Evolutionary conservation across 2,329 filamentous ascomycete genomes (phyloP), one percentile per base, ranked within the genome.

Genomic region (Ascosphaera apis): DNA sequence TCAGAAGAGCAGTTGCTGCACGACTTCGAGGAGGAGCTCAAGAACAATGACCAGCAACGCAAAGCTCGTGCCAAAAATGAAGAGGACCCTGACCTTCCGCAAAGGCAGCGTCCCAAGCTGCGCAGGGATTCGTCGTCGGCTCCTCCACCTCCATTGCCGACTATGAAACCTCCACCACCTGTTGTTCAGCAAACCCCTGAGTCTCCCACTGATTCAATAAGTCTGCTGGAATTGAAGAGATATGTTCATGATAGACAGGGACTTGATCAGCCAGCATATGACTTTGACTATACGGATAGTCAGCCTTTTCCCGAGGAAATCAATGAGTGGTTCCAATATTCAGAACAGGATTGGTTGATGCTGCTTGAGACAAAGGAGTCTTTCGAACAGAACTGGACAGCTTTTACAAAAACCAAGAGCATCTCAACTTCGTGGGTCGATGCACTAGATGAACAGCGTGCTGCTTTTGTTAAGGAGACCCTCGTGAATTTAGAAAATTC

Each of bases 301-400:
- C 73, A 75, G 15, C 61, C 71, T 1, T 76, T 91, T 46, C 72
- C 79, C 13, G 81, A 88, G 43, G 88, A 98, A 60, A 65, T 98
- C 34, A 82, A 95, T 51, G 88, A 98, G 58, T 98, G 88, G 88
- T 98, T 98, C 55, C 73, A 76, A 36, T 93, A 95, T 56, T 77
- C 78, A 46, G 74, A 82, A 42, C 78, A 79, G 55, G 84, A 95
- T 51, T 79, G 80, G 57, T 67, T 76, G 33, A 75, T 84, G 47
- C 62, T 93, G 34, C 67, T 78, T 36, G 69, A 74, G 36, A 75
- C 79, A 15, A 79, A 80, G 48, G 65, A 71, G 27, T 72, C 75
- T 2, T 95, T 91, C 49, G 70, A 83, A 43, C 69, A 71, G 50
- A 69, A 75, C 48, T 92, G 80, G 80, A 57, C 66, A 45, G 61